Base-by-base conservation (phyloP, 2,329 filamentous ascomycete species). In the Aspergillaceae sp. region DNA sequence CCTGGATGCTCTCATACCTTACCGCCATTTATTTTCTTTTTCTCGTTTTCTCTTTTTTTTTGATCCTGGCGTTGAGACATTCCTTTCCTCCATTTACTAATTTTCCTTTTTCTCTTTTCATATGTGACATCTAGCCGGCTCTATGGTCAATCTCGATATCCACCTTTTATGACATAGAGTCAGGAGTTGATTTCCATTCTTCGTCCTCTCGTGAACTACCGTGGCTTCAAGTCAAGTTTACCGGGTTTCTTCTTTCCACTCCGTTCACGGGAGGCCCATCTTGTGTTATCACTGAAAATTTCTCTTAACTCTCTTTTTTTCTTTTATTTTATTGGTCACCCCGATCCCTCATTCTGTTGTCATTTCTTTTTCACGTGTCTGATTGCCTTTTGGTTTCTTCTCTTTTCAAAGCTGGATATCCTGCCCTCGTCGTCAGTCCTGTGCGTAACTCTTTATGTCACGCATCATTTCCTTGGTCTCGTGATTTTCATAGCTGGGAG, bases 331-430 rank as follows among this genome's bases (percentile, higher is more conserved):
- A 51, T 48, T 49, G 44, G 41, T 48, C 45, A 40, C 42, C 46
- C 29, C 33, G 46, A 44, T 40, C 48, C 42, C 46, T 54, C 49
- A 46, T 49, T 48, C 44, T 55, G 46, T 53, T 26, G 27, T 29
- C 30, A 54, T 47, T 52, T 52, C 48, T 47, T 48, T 49, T 52
- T 50, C 49, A 45, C 50, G 42, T 56, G 42, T 52, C 41, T 51
- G 28, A 30, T 29, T 41, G 10, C 19, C 19, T 19, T 19, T 19
- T 19, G 1, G 19, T 19, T 19, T 19, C 2, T 19, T 19, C 19
- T 19, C 19, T 49, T 61, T 60, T 61, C 54, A 57, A 62, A 57
- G 57, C 60, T 62, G 63, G 64, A 64, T 67, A 65, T 66, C 62
- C 60, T 63, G 53, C 51, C 45, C 48, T 56, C 48, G 51, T 47